Evolutionary conservation across 129 eudicot genomes (phyloP).

Genomic region (Flaveria trinervia): DNA sequence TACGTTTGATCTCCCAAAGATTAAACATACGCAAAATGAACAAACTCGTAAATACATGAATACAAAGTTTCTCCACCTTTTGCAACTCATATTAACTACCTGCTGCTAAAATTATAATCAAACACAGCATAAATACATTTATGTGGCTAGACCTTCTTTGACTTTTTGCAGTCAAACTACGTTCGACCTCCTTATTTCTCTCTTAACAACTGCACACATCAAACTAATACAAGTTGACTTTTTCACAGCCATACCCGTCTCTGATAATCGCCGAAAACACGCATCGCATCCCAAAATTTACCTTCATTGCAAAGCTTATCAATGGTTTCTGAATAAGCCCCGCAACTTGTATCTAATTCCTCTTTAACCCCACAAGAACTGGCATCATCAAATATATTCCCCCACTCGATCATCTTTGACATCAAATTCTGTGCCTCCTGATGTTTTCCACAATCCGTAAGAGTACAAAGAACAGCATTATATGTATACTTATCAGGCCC

Average conservation of each 20-base stretch:
- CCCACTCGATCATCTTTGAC: constrained; percentile 48
- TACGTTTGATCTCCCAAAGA: too few species aligned
- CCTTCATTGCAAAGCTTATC: constrained; percentile 64
- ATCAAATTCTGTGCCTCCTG: constrained; percentile 60
- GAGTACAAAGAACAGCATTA: constrained; percentile 58
- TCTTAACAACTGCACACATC: constrained; percentile 73
- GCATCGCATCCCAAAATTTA: constrained; percentile 79
- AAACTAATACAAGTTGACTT: constrained; percentile 63
- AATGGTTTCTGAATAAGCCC: constrained; percentile 55
- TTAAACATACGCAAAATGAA: neutral
- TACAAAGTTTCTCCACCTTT: neutral
- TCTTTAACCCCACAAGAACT: constrained; percentile 32
- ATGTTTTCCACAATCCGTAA: constrained; percentile 51
- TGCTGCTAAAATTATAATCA: constrained; percentile 3
- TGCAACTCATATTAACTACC: neutral
- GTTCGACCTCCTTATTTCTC: constrained; percentile 37
- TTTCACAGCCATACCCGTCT: constrained; percentile 55
- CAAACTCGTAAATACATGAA: neutral
- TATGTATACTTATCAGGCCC: constrained; percentile 74
- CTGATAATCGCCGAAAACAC: constrained; percentile 45
- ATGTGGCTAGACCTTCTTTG: constrained; percentile 26
- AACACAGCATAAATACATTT: neutral
- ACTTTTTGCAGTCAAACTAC: constrained; percentile 35
- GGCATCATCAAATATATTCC: constrained; percentile 28
- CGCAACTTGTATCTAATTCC: constrained; percentile 41